A percentile compares a stretch with the other conserved stretches of the same genome.
phyloP scores from a whole-genome alignment of 805 yeast species.

The Yueomyces sinensis region DNA sequence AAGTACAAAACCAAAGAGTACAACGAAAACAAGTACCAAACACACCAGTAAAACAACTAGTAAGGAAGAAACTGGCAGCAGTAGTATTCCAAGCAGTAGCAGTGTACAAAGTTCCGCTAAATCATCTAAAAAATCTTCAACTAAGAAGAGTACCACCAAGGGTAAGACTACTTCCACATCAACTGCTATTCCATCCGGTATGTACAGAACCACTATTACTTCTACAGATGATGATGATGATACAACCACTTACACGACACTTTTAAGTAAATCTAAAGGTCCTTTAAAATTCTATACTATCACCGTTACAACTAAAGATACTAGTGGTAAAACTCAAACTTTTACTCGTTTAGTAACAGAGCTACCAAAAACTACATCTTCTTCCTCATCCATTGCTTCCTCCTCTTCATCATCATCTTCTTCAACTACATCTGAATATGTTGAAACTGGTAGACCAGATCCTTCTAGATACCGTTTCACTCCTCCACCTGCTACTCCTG shows the following conservation, averaged over 20 bases:
- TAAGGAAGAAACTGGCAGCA: not conserved
- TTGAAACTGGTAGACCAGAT: conserved; percentile 14
- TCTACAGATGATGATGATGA: conserved; percentile 22
- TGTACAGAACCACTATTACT: conserved; percentile 5
- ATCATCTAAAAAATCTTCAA: conserved; percentile 13
- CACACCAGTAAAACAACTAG: no score
- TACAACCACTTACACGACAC: conserved; percentile 21
- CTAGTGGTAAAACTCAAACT: conserved; percentile 19
- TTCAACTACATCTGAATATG: conserved; percentile 9
- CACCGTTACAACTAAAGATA: conserved; percentile 8
- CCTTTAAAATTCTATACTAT: conserved; percentile 4
- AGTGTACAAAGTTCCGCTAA: not conserved
- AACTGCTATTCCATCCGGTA: conserved; percentile 3
- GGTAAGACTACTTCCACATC: conserved; percentile 9
- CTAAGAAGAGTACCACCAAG: conserved; percentile 8
- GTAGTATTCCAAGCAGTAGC: not conserved
- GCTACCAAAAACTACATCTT: not conserved
- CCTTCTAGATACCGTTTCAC: conserved; percentile 16
- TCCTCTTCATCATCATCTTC: conserved; percentile 3
- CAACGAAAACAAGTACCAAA: no score
- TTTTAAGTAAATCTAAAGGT: conserved; percentile 16
- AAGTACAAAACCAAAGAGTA: no score
- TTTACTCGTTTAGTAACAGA: conserved; percentile 12
- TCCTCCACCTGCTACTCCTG: conserved; percentile 14
- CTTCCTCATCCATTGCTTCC: not conserved